Evolutionary conservation across 2,329 filamentous ascomycete species (phyloP).

Genomic region (Talaromyces funiculosus): DNA sequence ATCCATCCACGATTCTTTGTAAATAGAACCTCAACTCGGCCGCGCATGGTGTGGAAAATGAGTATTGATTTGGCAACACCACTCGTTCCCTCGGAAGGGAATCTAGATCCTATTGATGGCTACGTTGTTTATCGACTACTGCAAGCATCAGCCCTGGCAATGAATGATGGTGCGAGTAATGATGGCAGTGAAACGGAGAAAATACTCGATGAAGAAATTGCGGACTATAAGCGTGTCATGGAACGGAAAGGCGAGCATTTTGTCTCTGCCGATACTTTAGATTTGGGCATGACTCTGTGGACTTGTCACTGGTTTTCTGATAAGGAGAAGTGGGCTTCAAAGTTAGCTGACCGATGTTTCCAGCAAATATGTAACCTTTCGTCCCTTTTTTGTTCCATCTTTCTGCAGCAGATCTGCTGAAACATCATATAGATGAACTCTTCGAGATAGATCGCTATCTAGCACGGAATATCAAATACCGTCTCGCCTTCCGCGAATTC

Average conservation of each 20-base stretch:
- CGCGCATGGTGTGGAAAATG: slow-evolving; percentile 54
- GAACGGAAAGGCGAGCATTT: slow-evolving; percentile 39
- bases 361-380: slow-evolving; percentile 30
- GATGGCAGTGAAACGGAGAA: slow-evolving; percentile 4
- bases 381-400: not conserved
- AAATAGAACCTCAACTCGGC: slow-evolving; percentile 26
- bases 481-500: slow-evolving; percentile 52
- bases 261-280: slow-evolving; percentile 48
- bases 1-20: slow-evolving; percentile 51
- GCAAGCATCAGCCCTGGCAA: slow-evolving; percentile 36
- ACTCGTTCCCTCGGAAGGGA: slow-evolving; percentile 49
- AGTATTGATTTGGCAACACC: slow-evolving; percentile 44
- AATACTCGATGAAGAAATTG: slow-evolving; percentile 46
- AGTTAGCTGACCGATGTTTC: slow-evolving; percentile 33
- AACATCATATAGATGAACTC: slow-evolving; percentile 26
- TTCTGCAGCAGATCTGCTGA: not conserved
- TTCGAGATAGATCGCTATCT: slow-evolving; percentile 34
- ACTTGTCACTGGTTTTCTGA: slow-evolving; percentile 47
- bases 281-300: slow-evolving; percentile 58
- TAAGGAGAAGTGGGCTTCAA: slow-evolving; percentile 45
- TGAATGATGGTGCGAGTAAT: slow-evolving; percentile 23
- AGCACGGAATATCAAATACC: slow-evolving; percentile 27
- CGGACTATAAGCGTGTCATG: slow-evolving; percentile 49
- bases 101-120: slow-evolving; percentile 53
- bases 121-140: slow-evolving; percentile 48